Conservation (phyloP, 23 red algal genomes). For the Gracilaria vermiculophylla region DNA sequence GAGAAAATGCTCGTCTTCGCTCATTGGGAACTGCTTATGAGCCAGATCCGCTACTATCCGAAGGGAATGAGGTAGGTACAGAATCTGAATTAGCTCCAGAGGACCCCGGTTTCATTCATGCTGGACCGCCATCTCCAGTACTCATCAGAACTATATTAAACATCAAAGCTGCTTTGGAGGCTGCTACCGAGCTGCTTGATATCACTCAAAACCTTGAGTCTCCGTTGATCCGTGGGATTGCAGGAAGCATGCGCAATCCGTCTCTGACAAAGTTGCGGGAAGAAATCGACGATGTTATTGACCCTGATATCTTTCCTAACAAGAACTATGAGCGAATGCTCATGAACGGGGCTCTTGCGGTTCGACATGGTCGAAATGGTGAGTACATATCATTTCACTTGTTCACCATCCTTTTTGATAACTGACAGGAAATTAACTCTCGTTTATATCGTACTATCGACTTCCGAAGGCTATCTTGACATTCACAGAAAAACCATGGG, state of each 20-base stretch:
- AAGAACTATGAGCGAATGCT: slow-evolving; percentile 64
- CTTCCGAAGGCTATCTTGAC: slow-evolving; percentile 61
- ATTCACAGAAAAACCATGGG: slow-evolving; percentile 75
- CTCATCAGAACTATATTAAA: slow-evolving; percentile 68
- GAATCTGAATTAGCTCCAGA: background rate
- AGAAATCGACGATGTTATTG: slow-evolving; percentile 61
- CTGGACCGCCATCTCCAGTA: slow-evolving; percentile 38
- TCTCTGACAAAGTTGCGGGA: slow-evolving; percentile 45
- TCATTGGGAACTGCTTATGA: background rate
- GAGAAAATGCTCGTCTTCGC: slow-evolving; percentile 36
- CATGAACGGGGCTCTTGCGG: slow-evolving; percentile 79
- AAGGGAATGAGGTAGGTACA: background rate
- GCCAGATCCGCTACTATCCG: background rate
- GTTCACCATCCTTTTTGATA: background rate
- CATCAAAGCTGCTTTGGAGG: slow-evolving; percentile 60
- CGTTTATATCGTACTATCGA: too few relatives aligned
- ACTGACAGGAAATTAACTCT: background rate
- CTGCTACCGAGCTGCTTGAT: slow-evolving; percentile 45
- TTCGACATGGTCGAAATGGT: slow-evolving; percentile 73
- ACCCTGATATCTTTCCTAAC: slow-evolving; percentile 21
- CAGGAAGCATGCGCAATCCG: slow-evolving; percentile 44
- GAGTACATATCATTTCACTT: background rate
- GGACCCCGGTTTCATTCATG: background rate
- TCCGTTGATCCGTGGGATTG: slow-evolving; percentile 52
- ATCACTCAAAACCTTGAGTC: slow-evolving; percentile 19